Evolutionary conservation across 192 early-diverging fungal species (phyloP).

Genomic region (Entomortierella parvispora): DNA sequence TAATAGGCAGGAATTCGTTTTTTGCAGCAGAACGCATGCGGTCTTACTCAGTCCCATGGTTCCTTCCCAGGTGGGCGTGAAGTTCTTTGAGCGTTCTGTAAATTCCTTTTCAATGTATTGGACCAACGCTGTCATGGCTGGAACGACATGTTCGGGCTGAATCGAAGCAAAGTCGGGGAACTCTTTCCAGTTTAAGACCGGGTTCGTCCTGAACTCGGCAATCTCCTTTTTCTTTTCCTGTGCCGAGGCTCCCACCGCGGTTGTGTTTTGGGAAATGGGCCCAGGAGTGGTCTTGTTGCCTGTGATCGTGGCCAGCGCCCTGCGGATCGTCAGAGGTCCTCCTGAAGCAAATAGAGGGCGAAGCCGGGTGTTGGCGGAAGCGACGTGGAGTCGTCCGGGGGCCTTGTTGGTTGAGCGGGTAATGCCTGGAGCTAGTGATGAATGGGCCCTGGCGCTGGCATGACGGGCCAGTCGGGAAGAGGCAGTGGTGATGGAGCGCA

Average conservation of each 20-base stretch:
- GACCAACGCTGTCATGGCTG: conserved; percentile 54
- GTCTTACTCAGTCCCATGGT: conserved; percentile 63
- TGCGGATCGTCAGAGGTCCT: conserved; percentile 25
- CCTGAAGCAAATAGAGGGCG: not conserved
- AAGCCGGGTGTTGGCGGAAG: not conserved
- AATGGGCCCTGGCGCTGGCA: not conserved
- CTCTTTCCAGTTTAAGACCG: conserved; percentile 56
- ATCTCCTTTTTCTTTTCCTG: not conserved
- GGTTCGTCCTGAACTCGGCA: conserved; percentile 39
- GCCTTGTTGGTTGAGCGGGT: not conserved
- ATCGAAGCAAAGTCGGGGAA: conserved; percentile 65
- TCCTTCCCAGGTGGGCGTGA: conserved; percentile 65
- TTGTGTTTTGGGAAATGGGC: too few species aligned
- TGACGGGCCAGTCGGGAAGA: not conserved
- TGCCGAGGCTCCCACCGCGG: not conserved
- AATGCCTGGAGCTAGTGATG: not conserved
- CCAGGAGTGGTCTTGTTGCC: too few species aligned
- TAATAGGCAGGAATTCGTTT: too few species aligned
- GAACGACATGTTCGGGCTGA: conserved; percentile 54
- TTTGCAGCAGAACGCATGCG: not conserved
- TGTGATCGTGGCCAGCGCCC: conserved; percentile 36
- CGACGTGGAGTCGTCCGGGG: not conserved
- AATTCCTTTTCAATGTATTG: conserved; percentile 54
- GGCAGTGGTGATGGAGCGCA: conserved; percentile 7
- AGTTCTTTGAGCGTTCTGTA: conserved; percentile 48